Percentiles rank a stretch among this genome's conserved stretches.
Conservation (phyloP, 2,329 filamentous ascomycete genomes). For the Colletotrichum shisoi region DNA sequence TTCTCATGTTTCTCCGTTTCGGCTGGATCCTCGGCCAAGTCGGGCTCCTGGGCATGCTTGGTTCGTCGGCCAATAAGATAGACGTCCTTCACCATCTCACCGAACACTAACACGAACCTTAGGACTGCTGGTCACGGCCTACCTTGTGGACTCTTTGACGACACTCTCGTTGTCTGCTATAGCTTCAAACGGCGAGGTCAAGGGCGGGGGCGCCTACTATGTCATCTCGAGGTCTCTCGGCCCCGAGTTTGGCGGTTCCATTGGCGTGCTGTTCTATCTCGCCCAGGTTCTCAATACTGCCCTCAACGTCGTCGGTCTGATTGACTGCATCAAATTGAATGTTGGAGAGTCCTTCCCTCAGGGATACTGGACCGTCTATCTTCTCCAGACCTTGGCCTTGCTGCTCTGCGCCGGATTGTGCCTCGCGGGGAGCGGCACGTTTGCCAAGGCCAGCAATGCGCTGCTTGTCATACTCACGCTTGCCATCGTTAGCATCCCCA, state of each 20-base stretch:
- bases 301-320: constrained; percentile 84
- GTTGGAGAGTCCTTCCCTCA: constrained; percentile 72
- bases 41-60: constrained; percentile 80
- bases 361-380: constrained; percentile 79
- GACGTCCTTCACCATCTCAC: constrained; percentile 14
- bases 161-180: constrained; percentile 88
- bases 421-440: constrained; percentile 79
- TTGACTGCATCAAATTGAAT: constrained; percentile 82
- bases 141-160: constrained; percentile 82
- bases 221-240: constrained; percentile 85
- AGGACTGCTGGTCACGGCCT: constrained; percentile 79
- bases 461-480: constrained; percentile 75
- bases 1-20: constrained; percentile 91
- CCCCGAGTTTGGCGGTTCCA: constrained; percentile 88
- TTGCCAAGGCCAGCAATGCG: constrained; percentile 80
- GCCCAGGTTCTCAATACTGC: constrained; percentile 88
- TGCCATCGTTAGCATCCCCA: constrained; percentile 80
- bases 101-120: constrained; percentile 40
- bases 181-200: constrained; percentile 87
- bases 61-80: constrained; percentile 54
- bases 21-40: constrained; percentile 83
- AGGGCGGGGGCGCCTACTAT: constrained; percentile 87
- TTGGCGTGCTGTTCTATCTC: constrained; percentile 88
- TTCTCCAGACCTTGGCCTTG: constrained; percentile 76
- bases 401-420: constrained; percentile 77